Evolutionary conservation across 2,329 filamentous ascomycete genomes (phyloP).

Genomic region (Beauveria australis): DNA sequence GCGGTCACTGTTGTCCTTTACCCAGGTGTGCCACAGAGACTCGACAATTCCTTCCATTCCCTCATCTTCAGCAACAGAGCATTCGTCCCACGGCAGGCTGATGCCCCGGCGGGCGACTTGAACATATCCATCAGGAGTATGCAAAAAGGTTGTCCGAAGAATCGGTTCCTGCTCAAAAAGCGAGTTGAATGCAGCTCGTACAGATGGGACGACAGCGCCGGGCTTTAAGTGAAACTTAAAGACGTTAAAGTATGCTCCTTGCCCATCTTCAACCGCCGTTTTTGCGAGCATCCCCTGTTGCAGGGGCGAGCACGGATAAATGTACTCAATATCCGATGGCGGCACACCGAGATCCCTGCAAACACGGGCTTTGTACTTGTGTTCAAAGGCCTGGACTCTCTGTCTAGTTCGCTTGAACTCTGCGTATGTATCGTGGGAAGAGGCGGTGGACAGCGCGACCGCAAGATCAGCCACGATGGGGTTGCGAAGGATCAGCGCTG

Average conservation of each 20-base stretch:
- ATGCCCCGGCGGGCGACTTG: constrained; percentile 55
- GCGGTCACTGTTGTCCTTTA: constrained; percentile 39
- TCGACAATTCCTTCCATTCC: constrained; percentile 26
- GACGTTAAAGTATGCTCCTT: constrained; percentile 65
- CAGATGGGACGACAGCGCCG: constrained; percentile 32
- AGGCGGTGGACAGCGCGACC: constrained; percentile 21
- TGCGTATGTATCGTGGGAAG: constrained; percentile 13
- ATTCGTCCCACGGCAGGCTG: constrained; percentile 35
- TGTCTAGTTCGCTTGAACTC: constrained; percentile 45
- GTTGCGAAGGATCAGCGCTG: constrained; percentile 60
- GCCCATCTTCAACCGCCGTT: constrained; percentile 45
- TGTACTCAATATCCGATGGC: constrained; percentile 53
- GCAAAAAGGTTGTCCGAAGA: constrained; percentile 63
- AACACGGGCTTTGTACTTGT: constrained; percentile 47
- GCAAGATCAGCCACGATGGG: constrained; percentile 42
- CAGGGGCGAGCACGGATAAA: constrained; percentile 75
- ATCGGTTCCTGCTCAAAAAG: constrained; percentile 50
- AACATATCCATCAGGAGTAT: constrained; percentile 66
- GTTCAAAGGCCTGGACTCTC: constrained; percentile 53
- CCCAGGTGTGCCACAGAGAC: constrained; percentile 41
- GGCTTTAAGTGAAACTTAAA: constrained; percentile 54
- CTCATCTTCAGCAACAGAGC: constrained; percentile 20
- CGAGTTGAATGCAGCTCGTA: constrained; percentile 51
- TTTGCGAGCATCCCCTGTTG: constrained; percentile 81
- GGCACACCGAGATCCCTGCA: constrained; percentile 44